Evolutionary conservation across 352 stramenopile species (phyloP).

Genomic region (Pythium plurisporium): DNA sequence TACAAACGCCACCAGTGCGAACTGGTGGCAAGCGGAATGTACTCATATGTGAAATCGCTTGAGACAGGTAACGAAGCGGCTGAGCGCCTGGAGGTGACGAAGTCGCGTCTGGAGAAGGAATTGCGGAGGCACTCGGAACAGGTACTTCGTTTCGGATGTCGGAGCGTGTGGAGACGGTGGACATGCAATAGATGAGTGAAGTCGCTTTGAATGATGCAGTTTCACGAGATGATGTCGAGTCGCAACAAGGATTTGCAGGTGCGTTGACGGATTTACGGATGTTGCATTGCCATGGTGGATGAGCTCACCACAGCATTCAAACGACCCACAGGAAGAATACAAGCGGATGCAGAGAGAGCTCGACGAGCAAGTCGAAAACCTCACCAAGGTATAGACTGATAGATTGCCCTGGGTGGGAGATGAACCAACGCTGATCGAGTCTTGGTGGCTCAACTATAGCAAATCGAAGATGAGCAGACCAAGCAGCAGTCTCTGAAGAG

Average conservation of each 20-base stretch:
- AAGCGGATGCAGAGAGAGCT: conserved; percentile 68
- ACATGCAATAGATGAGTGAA: not conserved
- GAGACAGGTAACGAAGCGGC: conserved; percentile 42
- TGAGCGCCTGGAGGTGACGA: conserved; percentile 62
- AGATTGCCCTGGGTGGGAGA: no score
- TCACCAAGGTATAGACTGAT: conserved; percentile 26
- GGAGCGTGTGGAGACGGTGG: not conserved
- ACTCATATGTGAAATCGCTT: not conserved
- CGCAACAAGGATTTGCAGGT: conserved; percentile 68
- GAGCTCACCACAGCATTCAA: not conserved
- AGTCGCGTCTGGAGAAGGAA: conserved; percentile 62
- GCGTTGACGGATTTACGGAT: not conserved
- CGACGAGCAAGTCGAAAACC: conserved; percentile 51
- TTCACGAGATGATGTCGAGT: conserved; percentile 56
- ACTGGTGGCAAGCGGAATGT: not conserved
- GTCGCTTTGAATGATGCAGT: conserved; percentile 24
- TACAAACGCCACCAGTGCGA: not conserved
- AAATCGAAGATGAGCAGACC: conserved; percentile 34
- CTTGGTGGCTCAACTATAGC: conserved; percentile 13
- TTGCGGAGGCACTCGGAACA: conserved; percentile 46
- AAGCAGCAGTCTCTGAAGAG: conserved; percentile 26
- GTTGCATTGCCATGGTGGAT: no score
- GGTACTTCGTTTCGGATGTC: not conserved
- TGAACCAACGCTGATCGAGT: no score
- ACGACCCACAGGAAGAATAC: conserved; percentile 42